Evolutionary conservation across 169 alveolate genomes (phyloP).

Genomic region (Besnoitia besnoiti): DNA sequence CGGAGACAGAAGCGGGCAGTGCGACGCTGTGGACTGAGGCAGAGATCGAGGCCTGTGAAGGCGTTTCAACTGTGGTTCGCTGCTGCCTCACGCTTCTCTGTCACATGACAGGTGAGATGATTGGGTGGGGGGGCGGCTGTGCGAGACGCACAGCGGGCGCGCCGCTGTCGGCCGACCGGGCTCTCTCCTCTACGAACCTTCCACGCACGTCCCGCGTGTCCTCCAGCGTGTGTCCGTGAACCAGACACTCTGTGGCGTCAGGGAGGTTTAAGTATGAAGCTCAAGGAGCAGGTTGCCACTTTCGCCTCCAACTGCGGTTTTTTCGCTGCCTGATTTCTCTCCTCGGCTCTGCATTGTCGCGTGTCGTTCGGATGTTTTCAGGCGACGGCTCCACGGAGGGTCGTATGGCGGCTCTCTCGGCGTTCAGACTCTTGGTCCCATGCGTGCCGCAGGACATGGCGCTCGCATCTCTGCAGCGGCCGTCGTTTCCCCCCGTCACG

Average conservation of each 20-base stretch:
- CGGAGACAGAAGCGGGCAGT: not conserved
- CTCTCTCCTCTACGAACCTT: no score
- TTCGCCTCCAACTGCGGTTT: no score
- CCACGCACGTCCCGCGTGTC: no score
- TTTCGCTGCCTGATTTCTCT: no score
- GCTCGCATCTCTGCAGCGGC: slow-evolving; percentile 60
- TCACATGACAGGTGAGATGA: slow-evolving; percentile 26
- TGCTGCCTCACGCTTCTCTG: slow-evolving; percentile 23
- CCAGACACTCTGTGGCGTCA: no score
- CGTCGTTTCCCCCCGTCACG: slow-evolving; percentile 55
- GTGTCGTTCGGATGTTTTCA: not conserved
- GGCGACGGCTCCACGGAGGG: slow-evolving; percentile 45
- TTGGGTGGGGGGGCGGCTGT: no score
- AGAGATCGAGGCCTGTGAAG: slow-evolving; percentile 4
- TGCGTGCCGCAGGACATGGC: slow-evolving; percentile 37
- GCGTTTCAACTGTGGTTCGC: not conserved
- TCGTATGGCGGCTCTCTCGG: slow-evolving; percentile 51
- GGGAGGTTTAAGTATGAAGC: no score
- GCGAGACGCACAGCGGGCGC: no score
- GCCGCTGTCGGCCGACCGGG: no score
- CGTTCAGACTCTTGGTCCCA: slow-evolving; percentile 38
- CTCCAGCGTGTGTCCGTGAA: no score
- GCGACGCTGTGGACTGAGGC: not conserved
- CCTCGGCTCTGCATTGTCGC: no score
- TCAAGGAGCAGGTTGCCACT: no score